phyloP scores from a whole-genome alignment of 1,139 yeast species.

The Hansenula lynferdii region DNA sequence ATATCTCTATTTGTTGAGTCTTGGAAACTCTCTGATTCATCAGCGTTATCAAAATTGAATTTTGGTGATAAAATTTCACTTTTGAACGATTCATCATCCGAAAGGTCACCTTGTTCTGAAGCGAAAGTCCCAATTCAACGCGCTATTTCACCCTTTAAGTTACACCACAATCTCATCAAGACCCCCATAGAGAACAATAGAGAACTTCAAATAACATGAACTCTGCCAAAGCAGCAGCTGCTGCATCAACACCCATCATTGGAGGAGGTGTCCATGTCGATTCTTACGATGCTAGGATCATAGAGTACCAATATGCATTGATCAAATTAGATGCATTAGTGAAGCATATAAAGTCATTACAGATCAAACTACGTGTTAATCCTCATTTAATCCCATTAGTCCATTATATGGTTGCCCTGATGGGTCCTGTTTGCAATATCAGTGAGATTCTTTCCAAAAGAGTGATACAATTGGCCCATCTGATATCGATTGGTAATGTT shows the following conservation, averaged over 20 bases:
- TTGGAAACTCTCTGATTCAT: too few relatives aligned
- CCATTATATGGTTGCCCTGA: conserved; percentile 28
- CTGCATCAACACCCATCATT: conserved; percentile 13
- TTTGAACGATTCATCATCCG: too few relatives aligned
- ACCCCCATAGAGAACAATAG: too few relatives aligned
- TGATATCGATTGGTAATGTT: conserved; percentile 24
- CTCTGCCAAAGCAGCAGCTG: conserved; percentile 15
- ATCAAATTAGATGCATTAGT: conserved; percentile 24
- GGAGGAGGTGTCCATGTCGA: conserved; percentile 21
- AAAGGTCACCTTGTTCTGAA: too few relatives aligned
- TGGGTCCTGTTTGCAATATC: conserved; percentile 44
- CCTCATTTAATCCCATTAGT: conserved; percentile 22
- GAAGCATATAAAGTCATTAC: conserved; percentile 19
- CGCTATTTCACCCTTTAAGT: too few relatives aligned
- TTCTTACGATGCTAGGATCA: conserved; percentile 25
- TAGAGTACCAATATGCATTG: conserved; percentile 28
- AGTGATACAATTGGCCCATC: conserved; percentile 38
- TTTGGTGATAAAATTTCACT: too few relatives aligned
- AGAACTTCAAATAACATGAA: too few relatives aligned
- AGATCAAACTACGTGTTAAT: conserved; percentile 17
- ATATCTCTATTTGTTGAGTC: too few relatives aligned
- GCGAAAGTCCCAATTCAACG: too few relatives aligned
- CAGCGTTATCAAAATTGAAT: too few relatives aligned
- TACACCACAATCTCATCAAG: too few relatives aligned
- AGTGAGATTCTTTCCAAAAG: conserved; percentile 43